Conservation (phyloP, 352 stramenopile genomes). For the Phytophthora ohioensis region DNA sequence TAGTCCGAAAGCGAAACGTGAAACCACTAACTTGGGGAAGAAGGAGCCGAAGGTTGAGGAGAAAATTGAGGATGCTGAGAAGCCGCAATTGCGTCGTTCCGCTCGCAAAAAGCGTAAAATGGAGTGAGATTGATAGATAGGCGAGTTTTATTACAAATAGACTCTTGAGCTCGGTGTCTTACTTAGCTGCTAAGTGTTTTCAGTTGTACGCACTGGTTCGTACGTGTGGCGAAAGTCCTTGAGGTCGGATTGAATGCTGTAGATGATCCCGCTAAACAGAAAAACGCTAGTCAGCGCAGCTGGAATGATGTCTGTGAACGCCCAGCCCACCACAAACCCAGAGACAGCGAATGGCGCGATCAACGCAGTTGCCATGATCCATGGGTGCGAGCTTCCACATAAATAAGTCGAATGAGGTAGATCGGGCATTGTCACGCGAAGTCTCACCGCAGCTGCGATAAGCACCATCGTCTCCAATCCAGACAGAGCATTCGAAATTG, state of each 20-base stretch:
- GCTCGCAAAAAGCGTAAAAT: conserved; percentile 61
- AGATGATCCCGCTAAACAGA: conserved; percentile 62
- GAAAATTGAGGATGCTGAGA: conserved; percentile 22
- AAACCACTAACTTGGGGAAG: not conserved
- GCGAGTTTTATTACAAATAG: conserved; percentile 4
- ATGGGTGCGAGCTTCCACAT: conserved; percentile 41
- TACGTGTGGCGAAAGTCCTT: conserved; percentile 46
- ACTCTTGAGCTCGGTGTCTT: not conserved
- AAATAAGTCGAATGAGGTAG: conserved; percentile 54
- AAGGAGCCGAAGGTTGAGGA: conserved; percentile 16
- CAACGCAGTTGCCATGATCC: conserved; percentile 48
- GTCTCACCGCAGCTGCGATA: conserved; percentile 47
- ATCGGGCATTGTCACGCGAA: conserved; percentile 49
- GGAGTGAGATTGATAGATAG: conserved; percentile 25
- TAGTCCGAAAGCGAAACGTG: conserved; percentile 15
- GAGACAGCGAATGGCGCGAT: conserved; percentile 46
- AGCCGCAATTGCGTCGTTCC: conserved; percentile 44
- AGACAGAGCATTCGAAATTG: conserved; percentile 61
- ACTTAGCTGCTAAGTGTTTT: conserved; percentile 13
- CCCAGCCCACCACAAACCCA: conserved; percentile 45
- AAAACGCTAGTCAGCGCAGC: conserved; percentile 53
- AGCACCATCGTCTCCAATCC: conserved; percentile 54
- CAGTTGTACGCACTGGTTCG: conserved; percentile 23
- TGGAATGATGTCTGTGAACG: conserved; percentile 54
- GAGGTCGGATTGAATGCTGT: conserved; percentile 57